Conservation (phyloP, 306 rosid genomes). For the Alnus rubra region DNA sequence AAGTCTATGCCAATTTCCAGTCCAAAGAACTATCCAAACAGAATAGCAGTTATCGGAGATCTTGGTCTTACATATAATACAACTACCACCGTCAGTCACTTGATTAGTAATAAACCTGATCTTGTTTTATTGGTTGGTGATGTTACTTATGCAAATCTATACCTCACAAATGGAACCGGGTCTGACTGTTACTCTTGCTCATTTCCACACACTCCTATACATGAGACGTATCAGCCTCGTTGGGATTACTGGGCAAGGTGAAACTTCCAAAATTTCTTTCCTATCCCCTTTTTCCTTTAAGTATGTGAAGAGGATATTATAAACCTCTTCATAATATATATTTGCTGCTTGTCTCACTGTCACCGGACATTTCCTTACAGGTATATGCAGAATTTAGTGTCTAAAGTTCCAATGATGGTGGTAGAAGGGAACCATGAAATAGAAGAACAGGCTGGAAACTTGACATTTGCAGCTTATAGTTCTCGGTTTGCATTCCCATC, state of each 20-base stretch:
- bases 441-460: constrained; percentile 58
- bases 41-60: constrained; percentile 75
- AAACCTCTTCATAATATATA: neutral
- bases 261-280: neutral
- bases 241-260: constrained; percentile 98
- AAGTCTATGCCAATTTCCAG: constrained; percentile 71
- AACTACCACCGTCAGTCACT: constrained; percentile 68
- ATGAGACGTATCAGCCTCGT: constrained; percentile 87
- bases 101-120: constrained; percentile 64
- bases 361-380: constrained; percentile 43
- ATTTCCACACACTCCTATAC: constrained; percentile 69
- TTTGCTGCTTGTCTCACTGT: constrained; percentile 19
- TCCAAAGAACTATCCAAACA: constrained; percentile 58
- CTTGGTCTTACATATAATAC: constrained; percentile 92
- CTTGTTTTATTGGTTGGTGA: constrained; percentile 80
- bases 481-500: constrained; percentile 90
- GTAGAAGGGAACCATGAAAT: constrained; percentile 86
- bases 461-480: constrained; percentile 73
- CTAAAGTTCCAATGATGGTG: constrained; percentile 83
- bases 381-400: constrained; percentile 77
- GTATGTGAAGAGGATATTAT: neutral
- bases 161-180: constrained; percentile 87
- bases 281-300: neutral
- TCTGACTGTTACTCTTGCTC: constrained; percentile 79
- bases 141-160: constrained; percentile 71